phyloP scores from a whole-genome alignment of 768 basidiomycete species.

The Termitomyces sp. region DNA sequence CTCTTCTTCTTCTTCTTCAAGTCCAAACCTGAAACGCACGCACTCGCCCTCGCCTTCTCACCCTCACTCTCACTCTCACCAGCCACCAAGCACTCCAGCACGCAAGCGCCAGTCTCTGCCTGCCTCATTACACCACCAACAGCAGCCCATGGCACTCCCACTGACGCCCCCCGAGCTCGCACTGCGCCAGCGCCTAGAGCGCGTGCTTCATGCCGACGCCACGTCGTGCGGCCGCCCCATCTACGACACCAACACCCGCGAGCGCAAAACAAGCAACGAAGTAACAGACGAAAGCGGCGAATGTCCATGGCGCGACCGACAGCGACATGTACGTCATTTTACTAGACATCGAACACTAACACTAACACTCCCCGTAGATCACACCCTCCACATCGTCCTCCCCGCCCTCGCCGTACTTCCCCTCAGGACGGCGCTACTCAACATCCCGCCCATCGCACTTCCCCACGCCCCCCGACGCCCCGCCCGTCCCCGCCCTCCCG shows the following conservation, averaged over 20 bases:
- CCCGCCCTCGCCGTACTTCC: too few relatives aligned
- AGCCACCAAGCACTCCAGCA: background rate
- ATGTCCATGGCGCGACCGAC: conserved; percentile 22
- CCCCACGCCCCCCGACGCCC: background rate
- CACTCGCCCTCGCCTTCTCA: background rate
- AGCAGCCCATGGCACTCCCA: conserved; percentile 7
- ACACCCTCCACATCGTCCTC: too few relatives aligned
- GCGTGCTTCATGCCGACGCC: conserved; percentile 34
- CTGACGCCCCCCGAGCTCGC: conserved; percentile 55
- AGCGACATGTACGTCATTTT: background rate
- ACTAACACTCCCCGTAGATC: too few relatives aligned
- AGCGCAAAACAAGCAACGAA: conserved; percentile 22
- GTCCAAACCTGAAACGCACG: background rate
- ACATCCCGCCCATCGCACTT: background rate
- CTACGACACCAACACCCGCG: too few relatives aligned
- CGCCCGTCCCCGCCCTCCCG: background rate
- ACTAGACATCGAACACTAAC: too few relatives aligned
- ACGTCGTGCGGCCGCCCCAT: background rate
- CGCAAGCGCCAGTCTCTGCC: conserved; percentile 15
- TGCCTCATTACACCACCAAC: too few relatives aligned
- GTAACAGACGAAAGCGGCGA: conserved; percentile 28
- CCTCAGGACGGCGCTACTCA: too few relatives aligned
- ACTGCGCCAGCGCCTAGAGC: conserved; percentile 50
- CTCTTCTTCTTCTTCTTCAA: too few relatives aligned
- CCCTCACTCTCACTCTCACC: too few relatives aligned